These are phyloP conservation scores for Rutidosis leptorrhynchoides DNA, from an alignment of 129 eudicot species.

Conservation along the genomic window DNA sequence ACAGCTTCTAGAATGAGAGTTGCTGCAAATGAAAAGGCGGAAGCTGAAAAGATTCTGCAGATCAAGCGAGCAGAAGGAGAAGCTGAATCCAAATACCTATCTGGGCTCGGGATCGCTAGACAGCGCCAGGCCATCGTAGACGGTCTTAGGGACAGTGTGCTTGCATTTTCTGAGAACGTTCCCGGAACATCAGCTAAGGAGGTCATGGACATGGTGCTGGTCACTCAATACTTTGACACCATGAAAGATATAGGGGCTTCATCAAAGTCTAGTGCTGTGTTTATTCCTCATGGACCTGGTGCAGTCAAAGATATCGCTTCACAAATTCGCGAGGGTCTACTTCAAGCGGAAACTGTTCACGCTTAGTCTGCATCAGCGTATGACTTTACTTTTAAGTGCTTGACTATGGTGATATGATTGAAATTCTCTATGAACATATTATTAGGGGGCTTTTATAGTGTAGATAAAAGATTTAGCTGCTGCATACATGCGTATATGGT, in stretches of 20 bases:
- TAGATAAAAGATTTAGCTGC: neutral
- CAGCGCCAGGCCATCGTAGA: slow-evolving; percentile 79
- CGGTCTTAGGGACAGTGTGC: slow-evolving; percentile 63
- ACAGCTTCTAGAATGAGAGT: slow-evolving; percentile 71
- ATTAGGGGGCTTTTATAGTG: neutral
- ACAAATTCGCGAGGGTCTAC: slow-evolving; percentile 67
- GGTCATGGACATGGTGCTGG: slow-evolving; percentile 71
- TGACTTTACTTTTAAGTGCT: neutral
- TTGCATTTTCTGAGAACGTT: slow-evolving; percentile 62
- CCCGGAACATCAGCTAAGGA: slow-evolving; percentile 72
- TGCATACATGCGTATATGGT: slow-evolving; percentile 12
- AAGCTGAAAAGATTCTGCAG: slow-evolving; percentile 69
- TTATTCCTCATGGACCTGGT: slow-evolving; percentile 76
- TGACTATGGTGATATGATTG: neutral
- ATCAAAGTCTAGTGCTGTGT: slow-evolving; percentile 63
- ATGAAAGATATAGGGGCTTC: slow-evolving; percentile 79
- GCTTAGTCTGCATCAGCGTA: neutral
- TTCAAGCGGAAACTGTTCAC: slow-evolving; percentile 37
- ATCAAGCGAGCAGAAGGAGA: slow-evolving; percentile 80
- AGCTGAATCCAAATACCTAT: slow-evolving; percentile 69
- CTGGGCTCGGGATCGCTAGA: slow-evolving; percentile 75
- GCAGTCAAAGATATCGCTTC: slow-evolving; percentile 66
- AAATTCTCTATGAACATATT: neutral
- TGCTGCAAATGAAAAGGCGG: slow-evolving; percentile 78
- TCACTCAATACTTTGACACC: slow-evolving; percentile 75